These are phyloP conservation scores for Acacia melanoxylon DNA, from an alignment of 306 rosid species.

Conservation along the genomic window DNA sequence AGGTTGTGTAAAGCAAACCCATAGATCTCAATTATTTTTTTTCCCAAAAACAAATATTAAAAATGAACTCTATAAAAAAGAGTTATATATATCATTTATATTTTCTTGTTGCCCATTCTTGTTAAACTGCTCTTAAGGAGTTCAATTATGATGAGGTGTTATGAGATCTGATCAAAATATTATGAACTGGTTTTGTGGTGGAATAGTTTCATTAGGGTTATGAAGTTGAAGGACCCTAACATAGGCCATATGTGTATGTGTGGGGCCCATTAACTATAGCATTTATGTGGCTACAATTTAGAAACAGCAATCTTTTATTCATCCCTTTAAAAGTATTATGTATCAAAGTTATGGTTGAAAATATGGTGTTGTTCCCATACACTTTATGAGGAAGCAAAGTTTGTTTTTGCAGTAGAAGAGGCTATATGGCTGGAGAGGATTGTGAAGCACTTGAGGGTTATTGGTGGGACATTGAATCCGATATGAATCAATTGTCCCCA, in stretches of 20 bases:
- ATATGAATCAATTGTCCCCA: not conserved
- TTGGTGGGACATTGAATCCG: not conserved
- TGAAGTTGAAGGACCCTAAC: not conserved
- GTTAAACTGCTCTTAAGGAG: not conserved
- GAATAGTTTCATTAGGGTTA: not conserved
- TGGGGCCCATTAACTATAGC: not conserved
- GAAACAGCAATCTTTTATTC: not conserved
- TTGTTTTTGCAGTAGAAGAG: not conserved
- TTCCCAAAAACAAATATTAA: not conserved
- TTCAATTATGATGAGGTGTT: not conserved
- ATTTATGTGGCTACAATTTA: not conserved
- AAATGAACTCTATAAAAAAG: not conserved
- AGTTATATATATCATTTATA: not conserved
- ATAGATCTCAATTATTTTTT: conserved; percentile 11
- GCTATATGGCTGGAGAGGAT: not conserved
- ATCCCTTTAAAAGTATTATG: not conserved
- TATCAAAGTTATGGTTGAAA: not conserved
- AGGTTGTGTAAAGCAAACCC: not conserved
- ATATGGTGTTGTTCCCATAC: not conserved
- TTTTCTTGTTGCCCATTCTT: not conserved
- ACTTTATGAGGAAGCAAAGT: not conserved
- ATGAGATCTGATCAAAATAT: not conserved
- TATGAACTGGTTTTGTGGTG: not conserved
- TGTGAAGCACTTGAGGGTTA: not conserved
- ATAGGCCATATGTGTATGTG: not conserved